These are phyloP conservation scores for Saccharomycopsis schoenii DNA, from an alignment of 805 yeast genomes.

Conservation along the genomic window DNA sequence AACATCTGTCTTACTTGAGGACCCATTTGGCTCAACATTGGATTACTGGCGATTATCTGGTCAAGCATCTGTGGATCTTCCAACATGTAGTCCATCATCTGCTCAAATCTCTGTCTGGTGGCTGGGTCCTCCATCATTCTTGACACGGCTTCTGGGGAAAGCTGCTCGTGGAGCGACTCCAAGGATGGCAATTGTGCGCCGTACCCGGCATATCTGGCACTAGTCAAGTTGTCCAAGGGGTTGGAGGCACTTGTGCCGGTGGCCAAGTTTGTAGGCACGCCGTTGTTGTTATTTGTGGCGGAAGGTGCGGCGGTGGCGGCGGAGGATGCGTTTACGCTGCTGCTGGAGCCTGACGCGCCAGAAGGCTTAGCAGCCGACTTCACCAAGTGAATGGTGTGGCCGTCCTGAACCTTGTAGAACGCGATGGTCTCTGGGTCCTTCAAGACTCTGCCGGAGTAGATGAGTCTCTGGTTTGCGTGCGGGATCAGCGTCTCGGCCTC, in stretches of 20 bases:
- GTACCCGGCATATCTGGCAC: conserved; percentile 92
- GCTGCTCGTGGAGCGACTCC: conserved; percentile 56
- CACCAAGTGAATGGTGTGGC: conserved; percentile 84
- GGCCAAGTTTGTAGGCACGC: conserved; percentile 68
- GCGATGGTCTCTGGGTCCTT: conserved; percentile 72
- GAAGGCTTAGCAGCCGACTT: conserved; percentile 55
- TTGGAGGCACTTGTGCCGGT: conserved; percentile 86
- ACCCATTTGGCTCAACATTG: conserved; percentile 77
- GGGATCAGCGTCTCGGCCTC: conserved; percentile 56
- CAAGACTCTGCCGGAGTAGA: conserved; percentile 88
- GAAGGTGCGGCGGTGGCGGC: conserved; percentile 22
- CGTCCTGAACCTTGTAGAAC: conserved; percentile 71
- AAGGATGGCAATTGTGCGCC: conserved; percentile 75
- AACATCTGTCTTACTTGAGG: conserved; percentile 82
- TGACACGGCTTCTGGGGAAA: conserved; percentile 66
- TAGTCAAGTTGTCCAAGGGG: conserved; percentile 85
- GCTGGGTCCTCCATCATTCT: conserved; percentile 73
- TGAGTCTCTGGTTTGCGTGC: conserved; percentile 73
- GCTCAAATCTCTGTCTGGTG: conserved; percentile 38
- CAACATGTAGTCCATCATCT: conserved; percentile 71
- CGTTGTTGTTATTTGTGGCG: conserved; percentile 14
- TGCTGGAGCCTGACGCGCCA: conserved; percentile 21
- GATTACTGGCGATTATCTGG: conserved; percentile 68
- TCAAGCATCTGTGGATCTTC: conserved; percentile 86
- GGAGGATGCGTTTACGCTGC: conserved; percentile 23